phyloP scores from a whole-genome alignment of 2,329 filamentous ascomycete species.

The Trichoderma sp. region DNA sequence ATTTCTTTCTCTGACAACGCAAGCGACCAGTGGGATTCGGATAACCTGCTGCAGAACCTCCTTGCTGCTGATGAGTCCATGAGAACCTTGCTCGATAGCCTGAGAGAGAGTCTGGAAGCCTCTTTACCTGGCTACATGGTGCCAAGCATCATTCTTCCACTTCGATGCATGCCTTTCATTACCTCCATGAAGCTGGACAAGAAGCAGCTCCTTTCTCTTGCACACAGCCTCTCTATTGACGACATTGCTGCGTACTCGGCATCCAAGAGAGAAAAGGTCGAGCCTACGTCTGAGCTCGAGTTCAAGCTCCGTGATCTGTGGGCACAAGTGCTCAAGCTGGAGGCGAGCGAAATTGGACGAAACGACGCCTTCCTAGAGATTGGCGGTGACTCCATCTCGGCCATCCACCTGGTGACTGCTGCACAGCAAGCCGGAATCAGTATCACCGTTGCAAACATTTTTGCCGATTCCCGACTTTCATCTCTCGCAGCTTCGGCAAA shows the following conservation, averaged over 20 bases:
- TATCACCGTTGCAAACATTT: conserved; percentile 19
- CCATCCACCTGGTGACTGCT: conserved; percentile 47
- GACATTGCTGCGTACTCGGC: conserved; percentile 15
- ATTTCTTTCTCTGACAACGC: not conserved
- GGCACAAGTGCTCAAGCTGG: conserved; percentile 38
- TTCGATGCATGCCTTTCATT: conserved; percentile 31
- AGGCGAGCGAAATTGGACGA: conserved; percentile 35
- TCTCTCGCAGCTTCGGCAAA: conserved; percentile 12
- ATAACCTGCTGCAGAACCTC: not conserved
- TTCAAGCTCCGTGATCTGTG: conserved; percentile 34
- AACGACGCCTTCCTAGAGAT: conserved; percentile 26
- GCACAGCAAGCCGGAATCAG: conserved; percentile 35
- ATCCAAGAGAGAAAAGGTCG: conserved; percentile 9
- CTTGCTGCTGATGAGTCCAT: not conserved
- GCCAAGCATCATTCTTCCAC: conserved; percentile 29
- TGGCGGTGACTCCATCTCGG: conserved; percentile 49
- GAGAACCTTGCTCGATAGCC: not conserved
- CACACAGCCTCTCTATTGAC: conserved; percentile 17
- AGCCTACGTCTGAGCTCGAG: conserved; percentile 29
- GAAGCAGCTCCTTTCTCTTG: conserved; percentile 14
- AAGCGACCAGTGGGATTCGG: not conserved
- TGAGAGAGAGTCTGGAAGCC: conserved; percentile 13
- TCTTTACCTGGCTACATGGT: conserved; percentile 32
- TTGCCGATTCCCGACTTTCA: conserved; percentile 12
- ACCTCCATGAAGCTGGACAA: conserved; percentile 29